Conservation (phyloP, 148 eudicot genomes). For the Cornus kousa region DNA sequence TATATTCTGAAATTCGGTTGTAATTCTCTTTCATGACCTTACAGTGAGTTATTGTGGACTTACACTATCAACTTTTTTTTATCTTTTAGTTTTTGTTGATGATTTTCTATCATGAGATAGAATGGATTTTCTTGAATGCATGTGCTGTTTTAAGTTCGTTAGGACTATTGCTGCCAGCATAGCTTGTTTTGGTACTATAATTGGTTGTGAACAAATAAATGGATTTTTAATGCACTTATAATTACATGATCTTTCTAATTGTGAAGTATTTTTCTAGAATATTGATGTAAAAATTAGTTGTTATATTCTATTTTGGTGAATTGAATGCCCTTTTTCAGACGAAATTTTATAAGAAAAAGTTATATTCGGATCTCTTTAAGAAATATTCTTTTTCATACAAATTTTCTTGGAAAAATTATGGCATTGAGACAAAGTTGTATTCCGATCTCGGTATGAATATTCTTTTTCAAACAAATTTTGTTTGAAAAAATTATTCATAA, state of each 20-base stretch:
- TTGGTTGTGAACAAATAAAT: background rate
- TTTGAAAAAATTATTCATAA: too few relatives aligned
- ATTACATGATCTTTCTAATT: background rate
- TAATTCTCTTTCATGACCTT: background rate
- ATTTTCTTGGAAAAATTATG: too few relatives aligned
- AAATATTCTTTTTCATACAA: too few relatives aligned
- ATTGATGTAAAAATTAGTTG: background rate
- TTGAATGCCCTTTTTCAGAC: too few relatives aligned
- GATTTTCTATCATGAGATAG: background rate
- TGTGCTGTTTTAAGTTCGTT: conserved; percentile 8
- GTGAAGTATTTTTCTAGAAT: background rate
- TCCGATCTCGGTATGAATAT: too few relatives aligned
- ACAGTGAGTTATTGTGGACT: too few relatives aligned
- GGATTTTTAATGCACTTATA: background rate
- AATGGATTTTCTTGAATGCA: background rate
- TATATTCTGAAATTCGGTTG: background rate
- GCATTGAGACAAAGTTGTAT: background rate
- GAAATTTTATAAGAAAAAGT: background rate
- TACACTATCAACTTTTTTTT: background rate
- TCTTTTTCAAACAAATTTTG: too few relatives aligned
- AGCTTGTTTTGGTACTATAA: background rate
- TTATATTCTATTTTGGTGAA: background rate
- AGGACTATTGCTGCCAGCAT: background rate
- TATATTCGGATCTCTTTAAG: too few relatives aligned
- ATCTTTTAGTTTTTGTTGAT: background rate